Base-by-base conservation (phyloP, 176 grass and related monocot genomes). In the Puccinellia tenuiflora region DNA sequence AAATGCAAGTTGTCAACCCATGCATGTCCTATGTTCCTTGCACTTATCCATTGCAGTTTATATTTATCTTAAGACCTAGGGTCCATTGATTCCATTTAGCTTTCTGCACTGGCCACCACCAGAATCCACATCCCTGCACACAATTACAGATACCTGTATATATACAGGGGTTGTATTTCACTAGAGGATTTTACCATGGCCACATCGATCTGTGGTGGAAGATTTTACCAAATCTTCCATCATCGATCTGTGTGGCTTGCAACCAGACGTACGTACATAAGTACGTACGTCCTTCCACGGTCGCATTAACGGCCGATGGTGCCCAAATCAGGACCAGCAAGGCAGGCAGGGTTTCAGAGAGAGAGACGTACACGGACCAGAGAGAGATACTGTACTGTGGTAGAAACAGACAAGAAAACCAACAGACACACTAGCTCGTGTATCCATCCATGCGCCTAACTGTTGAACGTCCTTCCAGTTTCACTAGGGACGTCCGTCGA, bases 251-350 rank as follows among this genome's bases (percentile, higher is more conserved):
- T 28, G 28, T 57, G 29, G 33, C 33, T 31, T 39, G 22, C 5
- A 20, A 59, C 35, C 80, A 73, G 43, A 57, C 66, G 68, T 30
- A 60, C 56, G 55, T 29, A 5, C 39, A n/a, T 34, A 34, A 25
- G 25, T 46, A 12, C 79, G 55, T 11, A 2, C 66, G 79, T 20
- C 26, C 46, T 50, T 67, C n/a, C 76, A 33, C 37, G 79, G 75
- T 57, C 21, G n/a, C 16, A n/a, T 34, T 34, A 47, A 62, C 55
- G 17, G n/a, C 66, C 20, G 65, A 35, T 8, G 40, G 35, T 21
- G 35, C n/a, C 30, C 68, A 73, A 73, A 55, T 84, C 78, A 81
- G 78, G 82, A 81, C 61, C 78, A 89, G 48, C 61, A 76, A 26
- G 60, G 17, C 34, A 26, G 60, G 17, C 34, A 11, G 31, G 29